These are phyloP conservation scores for Naegleria gruberi DNA, from an alignment of 208 protist species.

Conservation along the genomic window DNA sequence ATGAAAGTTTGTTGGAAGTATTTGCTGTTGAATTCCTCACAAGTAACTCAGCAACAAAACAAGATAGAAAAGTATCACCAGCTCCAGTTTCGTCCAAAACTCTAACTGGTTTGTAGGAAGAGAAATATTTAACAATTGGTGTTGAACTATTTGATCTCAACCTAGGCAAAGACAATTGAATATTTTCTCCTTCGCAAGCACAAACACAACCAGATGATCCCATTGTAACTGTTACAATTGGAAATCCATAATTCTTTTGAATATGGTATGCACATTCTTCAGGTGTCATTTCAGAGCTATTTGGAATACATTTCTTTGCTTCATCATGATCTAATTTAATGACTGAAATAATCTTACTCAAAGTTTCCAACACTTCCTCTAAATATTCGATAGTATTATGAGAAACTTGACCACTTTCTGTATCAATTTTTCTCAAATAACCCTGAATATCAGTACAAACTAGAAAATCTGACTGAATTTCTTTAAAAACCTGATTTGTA, in stretches of 20 bases:
- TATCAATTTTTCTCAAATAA: background rate
- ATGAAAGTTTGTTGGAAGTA: background rate
- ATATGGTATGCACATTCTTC: background rate
- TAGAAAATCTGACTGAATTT: background rate
- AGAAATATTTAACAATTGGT: background rate
- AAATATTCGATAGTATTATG: background rate
- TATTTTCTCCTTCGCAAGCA: background rate
- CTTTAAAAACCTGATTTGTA: background rate
- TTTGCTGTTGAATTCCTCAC: background rate
- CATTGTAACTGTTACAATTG: background rate
- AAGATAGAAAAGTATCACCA: background rate
- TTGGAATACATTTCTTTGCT: background rate
- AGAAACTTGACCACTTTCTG: background rate
- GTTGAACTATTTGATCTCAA: background rate
- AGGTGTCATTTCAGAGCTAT: background rate
- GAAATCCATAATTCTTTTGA: background rate
- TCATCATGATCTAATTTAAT: background rate
- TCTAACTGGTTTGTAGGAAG: background rate
- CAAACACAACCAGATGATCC: background rate
- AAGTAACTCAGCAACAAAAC: background rate
- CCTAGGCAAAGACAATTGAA: background rate
- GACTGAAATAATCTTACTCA: background rate
- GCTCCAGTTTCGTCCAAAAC: background rate
- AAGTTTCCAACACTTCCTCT: background rate
- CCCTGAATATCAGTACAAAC: slow-evolving; percentile 2